Evolutionary conservation across 208 protist species (phyloP).

Genomic region (Leptomonas seymouri): DNA sequence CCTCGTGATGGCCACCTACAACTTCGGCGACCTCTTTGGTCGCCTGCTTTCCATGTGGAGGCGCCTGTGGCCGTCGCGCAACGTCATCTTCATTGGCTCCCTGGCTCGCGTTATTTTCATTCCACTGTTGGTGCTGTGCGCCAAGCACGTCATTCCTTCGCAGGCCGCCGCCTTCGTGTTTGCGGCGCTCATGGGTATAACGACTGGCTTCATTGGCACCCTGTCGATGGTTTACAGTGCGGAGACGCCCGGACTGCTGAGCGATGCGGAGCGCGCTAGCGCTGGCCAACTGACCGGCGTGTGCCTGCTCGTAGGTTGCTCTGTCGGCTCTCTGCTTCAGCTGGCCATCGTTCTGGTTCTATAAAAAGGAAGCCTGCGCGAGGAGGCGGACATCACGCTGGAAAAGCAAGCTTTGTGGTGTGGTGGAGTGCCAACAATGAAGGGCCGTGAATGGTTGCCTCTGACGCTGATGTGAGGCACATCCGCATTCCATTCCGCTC

Average conservation of each 20-base stretch:
- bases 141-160: conserved; percentile 49
- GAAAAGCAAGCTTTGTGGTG: background rate
- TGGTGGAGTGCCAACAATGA: background rate
- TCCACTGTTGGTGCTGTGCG: conserved; percentile 77
- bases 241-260: conserved; percentile 34
- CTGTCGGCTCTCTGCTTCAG: conserved; percentile 69
- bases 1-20: conserved; percentile 69
- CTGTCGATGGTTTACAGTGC: conserved; percentile 83
- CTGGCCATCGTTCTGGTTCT: conserved; percentile 36
- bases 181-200: conserved; percentile 45
- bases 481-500: too few relatives aligned
- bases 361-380: conserved; percentile 1
- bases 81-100: conserved; percentile 39
- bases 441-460: too few relatives aligned
- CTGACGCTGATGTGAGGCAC: too few relatives aligned
- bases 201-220: conserved; percentile 80
- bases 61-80: conserved; percentile 45
- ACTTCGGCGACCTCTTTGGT: conserved; percentile 69
- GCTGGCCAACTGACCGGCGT: conserved; percentile 65
- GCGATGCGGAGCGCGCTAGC: conserved; percentile 58
- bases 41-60: conserved; percentile 53
- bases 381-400: too few relatives aligned
- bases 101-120: conserved; percentile 65
- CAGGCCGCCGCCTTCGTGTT: conserved; percentile 60
- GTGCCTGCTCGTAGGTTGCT: conserved; percentile 72